Evolutionary conservation across 495 filamentous ascomycete species (phyloP).

Genomic region (Penicillium lagena): DNA sequence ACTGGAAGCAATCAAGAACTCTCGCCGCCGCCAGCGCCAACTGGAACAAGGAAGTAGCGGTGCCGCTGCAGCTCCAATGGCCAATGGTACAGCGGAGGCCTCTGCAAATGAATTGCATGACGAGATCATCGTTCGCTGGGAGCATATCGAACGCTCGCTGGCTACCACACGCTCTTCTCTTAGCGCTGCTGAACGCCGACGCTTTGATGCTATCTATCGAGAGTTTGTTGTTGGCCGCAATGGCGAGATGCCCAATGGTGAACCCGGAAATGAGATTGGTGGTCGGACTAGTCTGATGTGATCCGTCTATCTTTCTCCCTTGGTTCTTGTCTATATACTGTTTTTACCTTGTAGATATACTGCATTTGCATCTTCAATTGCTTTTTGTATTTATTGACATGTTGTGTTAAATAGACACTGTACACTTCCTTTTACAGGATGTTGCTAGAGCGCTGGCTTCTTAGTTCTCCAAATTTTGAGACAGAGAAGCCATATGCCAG

Average conservation of each 20-base stretch:
- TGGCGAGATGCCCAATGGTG: slow-evolving; percentile 89
- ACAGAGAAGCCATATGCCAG: slow-evolving; percentile 8
- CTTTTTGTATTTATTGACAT: slow-evolving; percentile 1
- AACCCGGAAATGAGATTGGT: slow-evolving; percentile 84
- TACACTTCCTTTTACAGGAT: too few relatives aligned
- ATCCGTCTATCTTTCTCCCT: slow-evolving; percentile 1
- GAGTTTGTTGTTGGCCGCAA: slow-evolving; percentile 90
- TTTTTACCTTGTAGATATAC: background rate
- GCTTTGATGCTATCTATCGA: slow-evolving; percentile 73
- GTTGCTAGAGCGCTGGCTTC: too few relatives aligned
- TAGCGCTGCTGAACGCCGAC: slow-evolving; percentile 60
- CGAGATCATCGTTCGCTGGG: slow-evolving; percentile 82
- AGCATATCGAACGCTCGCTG: slow-evolving; percentile 73
- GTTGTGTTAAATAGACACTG: too few relatives aligned
- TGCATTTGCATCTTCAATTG: background rate
- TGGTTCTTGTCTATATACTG: background rate
- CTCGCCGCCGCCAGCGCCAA: slow-evolving; percentile 54
- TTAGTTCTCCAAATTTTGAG: too few relatives aligned
- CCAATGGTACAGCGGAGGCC: slow-evolving; percentile 20
- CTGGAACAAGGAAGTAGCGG: slow-evolving; percentile 36
- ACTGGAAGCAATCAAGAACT: slow-evolving; percentile 64
- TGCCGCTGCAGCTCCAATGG: slow-evolving; percentile 11
- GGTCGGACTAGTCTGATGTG: slow-evolving; percentile 92
- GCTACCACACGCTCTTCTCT: slow-evolving; percentile 79
- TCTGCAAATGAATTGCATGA: slow-evolving; percentile 36